Evolutionary conservation across 139 green algal genomes (phyloP), one percentile per base, ranked within the genome.

Genomic region (Eudorina sp.): DNA sequence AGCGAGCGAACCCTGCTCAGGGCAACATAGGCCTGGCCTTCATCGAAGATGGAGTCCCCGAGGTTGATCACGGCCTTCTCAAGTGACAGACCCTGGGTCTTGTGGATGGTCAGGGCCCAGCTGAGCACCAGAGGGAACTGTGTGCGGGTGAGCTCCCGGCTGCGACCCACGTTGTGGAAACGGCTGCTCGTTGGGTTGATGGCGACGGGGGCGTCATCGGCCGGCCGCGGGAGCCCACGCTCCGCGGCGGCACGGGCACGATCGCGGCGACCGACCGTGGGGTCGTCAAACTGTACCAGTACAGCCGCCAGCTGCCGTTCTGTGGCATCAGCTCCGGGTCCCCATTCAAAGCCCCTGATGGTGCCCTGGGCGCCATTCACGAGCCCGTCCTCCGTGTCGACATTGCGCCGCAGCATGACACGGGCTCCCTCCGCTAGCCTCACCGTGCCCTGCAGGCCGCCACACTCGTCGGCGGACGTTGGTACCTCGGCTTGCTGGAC

Each of bases 11-110:
- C 74, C 40, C 74, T 25, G 41, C 85, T 93, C 7, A 96, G 91
- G 7, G 95, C 94, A 40, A 97, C 95, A 70, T 97, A 97, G 18
- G 91, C 90, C 91, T 96, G 93, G 18, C 93, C 95, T 38, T 94
- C 85, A 1, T 92, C 95, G 83, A 97, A 96, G 43, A 88, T 68
- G 29, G 46, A 83, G 34, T 88, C 73, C 41, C 60, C 43, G 0
- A 92, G 86, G 41, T 45, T 76, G 8, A 95, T 89, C 46, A 79
- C 62, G 3, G 69, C 77, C 36, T 51, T 68, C 53, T 90, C 86
- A 11, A 90, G 53, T 19, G 86, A 86, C 66, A 90, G 74, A 27
- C 85, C 58, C 58, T 90, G 85, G 51, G 55, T 77, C 74, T 86
- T 85, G 85, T 90, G 85, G 66, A 90, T 90, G 41, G 85, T 90